These are phyloP conservation scores for Acanthamoeba lenticulata DNA, from an alignment of 208 protist species.

Conservation along the genomic window DNA sequence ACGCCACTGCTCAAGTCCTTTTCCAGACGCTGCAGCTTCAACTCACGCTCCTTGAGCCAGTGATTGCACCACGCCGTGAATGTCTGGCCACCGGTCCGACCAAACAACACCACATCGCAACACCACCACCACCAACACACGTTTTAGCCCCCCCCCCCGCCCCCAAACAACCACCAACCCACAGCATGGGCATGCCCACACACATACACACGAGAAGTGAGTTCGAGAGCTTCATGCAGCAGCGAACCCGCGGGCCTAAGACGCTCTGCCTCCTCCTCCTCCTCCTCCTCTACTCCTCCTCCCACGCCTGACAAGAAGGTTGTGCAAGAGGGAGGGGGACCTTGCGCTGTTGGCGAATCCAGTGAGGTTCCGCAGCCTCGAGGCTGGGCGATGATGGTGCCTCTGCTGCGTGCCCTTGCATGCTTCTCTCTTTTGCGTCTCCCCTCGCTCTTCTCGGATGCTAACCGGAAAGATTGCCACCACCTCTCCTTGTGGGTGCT, in stretches of 20 bases:
- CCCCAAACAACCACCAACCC: background rate
- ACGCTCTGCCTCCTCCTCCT: no score
- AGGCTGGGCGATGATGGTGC: background rate
- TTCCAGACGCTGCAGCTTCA: constrained; percentile 41
- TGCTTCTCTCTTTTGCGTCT: background rate
- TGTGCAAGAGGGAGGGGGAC: background rate
- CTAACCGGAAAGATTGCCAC: no score
- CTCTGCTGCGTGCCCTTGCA: background rate
- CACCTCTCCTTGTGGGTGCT: no score
- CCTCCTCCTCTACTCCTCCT: no score
- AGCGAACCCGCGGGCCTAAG: background rate
- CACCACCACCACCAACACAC: background rate
- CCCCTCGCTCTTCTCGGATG: no score
- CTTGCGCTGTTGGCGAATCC: constrained; percentile 51
- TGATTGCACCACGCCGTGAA: constrained; percentile 65
- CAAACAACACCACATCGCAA: background rate
- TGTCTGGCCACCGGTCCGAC: background rate
- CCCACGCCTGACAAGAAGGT: background rate
- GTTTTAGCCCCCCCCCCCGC: background rate
- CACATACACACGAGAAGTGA: background rate
- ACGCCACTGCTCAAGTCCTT: constrained; percentile 40
- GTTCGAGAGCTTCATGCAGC: no score
- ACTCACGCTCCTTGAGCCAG: constrained; percentile 13
- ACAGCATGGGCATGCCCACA: background rate
- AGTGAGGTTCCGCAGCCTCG: background rate